Percentiles rank a stretch among this genome's conserved stretches.
Evolutionary conservation across 2,329 filamentous ascomycete genomes (phyloP).

Genomic region (Cladophialophora carrionii): DNA sequence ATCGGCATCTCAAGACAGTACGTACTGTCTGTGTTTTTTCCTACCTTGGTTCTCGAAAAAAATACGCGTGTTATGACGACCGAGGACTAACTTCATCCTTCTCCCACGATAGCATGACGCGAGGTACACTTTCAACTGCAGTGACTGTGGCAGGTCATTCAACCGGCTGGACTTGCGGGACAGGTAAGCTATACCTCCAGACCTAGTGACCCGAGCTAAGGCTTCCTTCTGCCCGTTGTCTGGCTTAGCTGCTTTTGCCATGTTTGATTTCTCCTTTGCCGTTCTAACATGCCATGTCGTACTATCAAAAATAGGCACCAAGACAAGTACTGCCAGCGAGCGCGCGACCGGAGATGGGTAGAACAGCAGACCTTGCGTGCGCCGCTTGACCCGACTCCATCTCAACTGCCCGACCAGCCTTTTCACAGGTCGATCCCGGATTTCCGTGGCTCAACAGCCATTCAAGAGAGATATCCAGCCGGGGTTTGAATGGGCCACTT

Average conservation of each 20-base stretch:
- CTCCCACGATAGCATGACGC: conserved; percentile 10
- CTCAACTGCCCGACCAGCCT: background rate
- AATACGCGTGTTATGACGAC: background rate
- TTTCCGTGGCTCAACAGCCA: too few relatives aligned
- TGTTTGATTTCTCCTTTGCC: background rate
- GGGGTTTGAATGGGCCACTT: too few relatives aligned
- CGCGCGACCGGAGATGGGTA: background rate
- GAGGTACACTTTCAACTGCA: conserved; percentile 10
- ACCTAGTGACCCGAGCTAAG: too few relatives aligned
- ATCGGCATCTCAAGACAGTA: conserved; percentile 26
- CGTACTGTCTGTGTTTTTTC: background rate
- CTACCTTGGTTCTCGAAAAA: background rate
- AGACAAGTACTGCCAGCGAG: conserved; percentile 8
- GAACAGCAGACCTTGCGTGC: background rate
- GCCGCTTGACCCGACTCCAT: background rate
- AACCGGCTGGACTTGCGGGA: conserved; percentile 22
- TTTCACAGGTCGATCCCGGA: too few relatives aligned
- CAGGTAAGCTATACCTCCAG: conserved; percentile 11
- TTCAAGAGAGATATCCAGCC: background rate
- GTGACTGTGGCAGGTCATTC: conserved; percentile 17
- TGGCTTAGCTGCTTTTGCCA: background rate
- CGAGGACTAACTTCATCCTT: background rate
- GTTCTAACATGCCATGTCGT: background rate
- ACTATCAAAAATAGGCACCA: background rate
- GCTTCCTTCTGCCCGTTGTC: background rate